Conservation (phyloP, 345 rosid species). For the Eucalyptus urophylla region DNA sequence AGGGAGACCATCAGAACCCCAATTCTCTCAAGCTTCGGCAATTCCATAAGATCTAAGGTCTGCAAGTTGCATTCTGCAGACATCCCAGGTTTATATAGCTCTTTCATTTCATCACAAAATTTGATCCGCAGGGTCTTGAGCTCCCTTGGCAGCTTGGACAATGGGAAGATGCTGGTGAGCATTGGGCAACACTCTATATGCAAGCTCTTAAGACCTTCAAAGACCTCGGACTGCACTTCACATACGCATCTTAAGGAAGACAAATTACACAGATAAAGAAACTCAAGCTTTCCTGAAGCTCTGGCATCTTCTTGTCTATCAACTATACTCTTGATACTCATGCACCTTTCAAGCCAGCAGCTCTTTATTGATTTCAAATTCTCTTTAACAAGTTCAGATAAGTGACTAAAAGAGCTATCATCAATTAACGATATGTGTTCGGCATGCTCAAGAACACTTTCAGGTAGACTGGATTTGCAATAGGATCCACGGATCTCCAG, state of each 20-base stretch:
- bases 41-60: constrained; percentile 12
- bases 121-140: constrained; percentile 17
- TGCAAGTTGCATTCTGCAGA: neutral
- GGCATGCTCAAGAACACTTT: neutral
- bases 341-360: constrained; percentile 26
- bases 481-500: constrained; percentile 24
- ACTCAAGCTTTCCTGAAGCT: constrained; percentile 11
- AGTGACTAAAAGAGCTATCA: neutral
- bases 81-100: neutral
- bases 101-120: constrained; percentile 25
- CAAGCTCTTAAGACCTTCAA: constrained; percentile 21
- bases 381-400: constrained; percentile 12
- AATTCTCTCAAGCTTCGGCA: constrained; percentile 6
- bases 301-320: neutral
- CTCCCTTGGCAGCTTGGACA: constrained; percentile 1
- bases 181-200: constrained; percentile 31
- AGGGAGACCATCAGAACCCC: neutral
- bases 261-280: constrained; percentile 22
- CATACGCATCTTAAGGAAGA: constrained; percentile 7
- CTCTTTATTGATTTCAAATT: constrained; percentile 3
- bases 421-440: constrained; percentile 16
- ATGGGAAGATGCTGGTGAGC: constrained; percentile 8
- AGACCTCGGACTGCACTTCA: neutral
- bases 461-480: neutral
- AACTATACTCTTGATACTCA: constrained; percentile 1